A percentile compares a stretch with the other conserved stretches of the same genome.
These are phyloP conservation scores for Kwoniella dejecticola DNA, from an alignment of 768 basidiomycete genomes.

Conservation along the genomic window DNA sequence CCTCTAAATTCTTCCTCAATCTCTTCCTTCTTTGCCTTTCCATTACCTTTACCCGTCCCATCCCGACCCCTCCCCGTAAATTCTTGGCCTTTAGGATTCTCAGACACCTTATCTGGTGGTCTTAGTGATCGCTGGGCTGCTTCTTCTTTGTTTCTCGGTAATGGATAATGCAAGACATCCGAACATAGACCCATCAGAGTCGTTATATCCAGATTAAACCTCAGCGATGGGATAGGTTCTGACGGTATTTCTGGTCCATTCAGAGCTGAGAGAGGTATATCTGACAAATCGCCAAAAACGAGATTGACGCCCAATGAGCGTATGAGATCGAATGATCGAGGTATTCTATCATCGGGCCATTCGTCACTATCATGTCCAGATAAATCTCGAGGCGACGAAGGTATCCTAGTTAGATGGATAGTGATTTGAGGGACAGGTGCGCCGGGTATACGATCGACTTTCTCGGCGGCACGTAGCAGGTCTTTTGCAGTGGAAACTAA, in stretches of 20 bases:
- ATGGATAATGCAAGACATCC: slow-evolving; percentile 72
- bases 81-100: background rate
- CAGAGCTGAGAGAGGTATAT: slow-evolving; percentile 6
- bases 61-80: slow-evolving; percentile 6
- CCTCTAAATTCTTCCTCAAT: slow-evolving; percentile 3
- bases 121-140: slow-evolving; percentile 69
- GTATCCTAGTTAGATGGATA: slow-evolving; percentile 70
- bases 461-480: slow-evolving; percentile 66
- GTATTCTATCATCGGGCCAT: slow-evolving; percentile 61
- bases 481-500: slow-evolving; percentile 68
- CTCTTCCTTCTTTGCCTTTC: slow-evolving; percentile 2
- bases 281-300: slow-evolving; percentile 61
- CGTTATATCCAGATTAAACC: slow-evolving; percentile 80
- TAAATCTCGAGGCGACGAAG: slow-evolving; percentile 24
- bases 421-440: slow-evolving; percentile 58
- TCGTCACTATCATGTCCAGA: background rate
- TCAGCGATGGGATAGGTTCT: slow-evolving; percentile 60
- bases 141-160: slow-evolving; percentile 65
- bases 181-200: slow-evolving; percentile 79
- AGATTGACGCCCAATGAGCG: slow-evolving; percentile 68
- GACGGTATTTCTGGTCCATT: slow-evolving; percentile 7
- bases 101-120: slow-evolving; percentile 24
- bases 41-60: slow-evolving; percentile 12
- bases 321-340: slow-evolving; percentile 63
- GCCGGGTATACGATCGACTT: slow-evolving; percentile 61